Percentiles rank a stretch among this genome's conserved stretches.
These are phyloP conservation scores for Capsella bursapastoris DNA, from an alignment of 345 rosid genomes.

Conservation along the genomic window DNA sequence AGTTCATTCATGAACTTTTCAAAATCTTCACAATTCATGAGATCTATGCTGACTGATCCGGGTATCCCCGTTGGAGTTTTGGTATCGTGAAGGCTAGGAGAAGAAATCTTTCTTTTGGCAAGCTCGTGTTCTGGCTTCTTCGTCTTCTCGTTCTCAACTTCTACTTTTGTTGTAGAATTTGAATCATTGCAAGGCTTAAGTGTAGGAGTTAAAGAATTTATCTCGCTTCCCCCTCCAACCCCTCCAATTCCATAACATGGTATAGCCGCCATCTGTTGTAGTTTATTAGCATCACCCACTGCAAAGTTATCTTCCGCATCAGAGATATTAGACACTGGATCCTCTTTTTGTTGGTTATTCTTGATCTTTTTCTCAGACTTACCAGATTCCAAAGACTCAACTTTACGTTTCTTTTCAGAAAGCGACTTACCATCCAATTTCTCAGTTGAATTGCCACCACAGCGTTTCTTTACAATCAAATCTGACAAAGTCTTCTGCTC, in stretches of 20 bases:
- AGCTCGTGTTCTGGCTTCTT: slow-evolving; percentile 17
- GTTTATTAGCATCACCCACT: slow-evolving; percentile 26
- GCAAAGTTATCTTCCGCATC: slow-evolving; percentile 35
- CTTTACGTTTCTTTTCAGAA: slow-evolving; percentile 51
- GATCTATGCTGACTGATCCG: slow-evolving; percentile 41
- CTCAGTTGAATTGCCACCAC: slow-evolving; percentile 15
- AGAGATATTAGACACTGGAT: slow-evolving; percentile 30
- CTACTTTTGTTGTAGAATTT: neutral
- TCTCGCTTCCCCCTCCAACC: slow-evolving; percentile 42
- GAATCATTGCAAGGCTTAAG: slow-evolving; percentile 18
- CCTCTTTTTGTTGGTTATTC: slow-evolving; percentile 20
- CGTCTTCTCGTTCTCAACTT: slow-evolving; percentile 16
- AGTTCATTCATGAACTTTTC: slow-evolving; percentile 27
- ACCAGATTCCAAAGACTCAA: slow-evolving; percentile 31
- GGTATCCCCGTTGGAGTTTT: neutral
- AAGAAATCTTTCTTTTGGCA: slow-evolving; percentile 28
- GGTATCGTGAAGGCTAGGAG: slow-evolving; percentile 8
- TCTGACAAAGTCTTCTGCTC: slow-evolving; percentile 59
- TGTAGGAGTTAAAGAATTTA: slow-evolving; percentile 28
- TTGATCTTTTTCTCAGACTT: slow-evolving; percentile 37
- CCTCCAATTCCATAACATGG: slow-evolving; percentile 38
- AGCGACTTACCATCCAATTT: slow-evolving; percentile 37
- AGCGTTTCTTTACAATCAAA: slow-evolving; percentile 43
- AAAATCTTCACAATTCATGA: slow-evolving; percentile 28
- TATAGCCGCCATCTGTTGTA: slow-evolving; percentile 32